Evolutionary conservation across 805 yeast species (phyloP), one percentile per base, ranked within the genome.

Genomic region (Wickerhamiella australiensis): DNA sequence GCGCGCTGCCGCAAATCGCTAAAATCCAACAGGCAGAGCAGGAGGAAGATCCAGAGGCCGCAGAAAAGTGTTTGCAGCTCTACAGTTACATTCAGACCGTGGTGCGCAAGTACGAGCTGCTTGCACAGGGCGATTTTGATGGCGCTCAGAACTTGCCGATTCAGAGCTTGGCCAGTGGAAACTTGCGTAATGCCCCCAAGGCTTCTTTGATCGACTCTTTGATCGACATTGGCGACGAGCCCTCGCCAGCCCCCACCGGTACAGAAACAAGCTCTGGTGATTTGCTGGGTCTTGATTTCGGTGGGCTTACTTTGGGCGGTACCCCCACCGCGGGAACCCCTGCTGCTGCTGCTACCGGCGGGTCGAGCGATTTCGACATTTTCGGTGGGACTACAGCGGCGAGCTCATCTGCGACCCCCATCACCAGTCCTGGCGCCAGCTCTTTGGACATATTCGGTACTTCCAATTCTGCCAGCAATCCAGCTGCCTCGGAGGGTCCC

Each of bases 1-100:
- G 79, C 43, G 79, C 96, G 26, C 87, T 81, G 61, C 95, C 96
- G 37, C 86, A 83, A 58, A 76, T 92, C 56, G 83, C 83, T 62
- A 82, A 80, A 57, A 82, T 92, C 57, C 78, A 85, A 53, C 82
- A 78, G 59, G 80, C 78, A 21, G 73, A 75, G 40, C 80, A 77
- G 27, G 54, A 43, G 8, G 40, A 50, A 6, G 84, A 80, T 59
- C 78, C 70, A 41, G 75, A 70, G 27, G 75, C 82, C 8, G 83
- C 85, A 31, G 72, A 70, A 46, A 79, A 77, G 52, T 67, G 92
- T 49, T 69, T 85, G 47, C 71, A 70, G 31, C 70, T 92, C 51
- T 85, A 85, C 64, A 95, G 85, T 62, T 75, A 75, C 49, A 80
- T 88, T 54, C 81, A 85, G 61, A 70, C 75, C 5, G 73, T 86